phyloP scores from a whole-genome alignment of 768 basidiomycete species.

The Amanita jacksonii region DNA sequence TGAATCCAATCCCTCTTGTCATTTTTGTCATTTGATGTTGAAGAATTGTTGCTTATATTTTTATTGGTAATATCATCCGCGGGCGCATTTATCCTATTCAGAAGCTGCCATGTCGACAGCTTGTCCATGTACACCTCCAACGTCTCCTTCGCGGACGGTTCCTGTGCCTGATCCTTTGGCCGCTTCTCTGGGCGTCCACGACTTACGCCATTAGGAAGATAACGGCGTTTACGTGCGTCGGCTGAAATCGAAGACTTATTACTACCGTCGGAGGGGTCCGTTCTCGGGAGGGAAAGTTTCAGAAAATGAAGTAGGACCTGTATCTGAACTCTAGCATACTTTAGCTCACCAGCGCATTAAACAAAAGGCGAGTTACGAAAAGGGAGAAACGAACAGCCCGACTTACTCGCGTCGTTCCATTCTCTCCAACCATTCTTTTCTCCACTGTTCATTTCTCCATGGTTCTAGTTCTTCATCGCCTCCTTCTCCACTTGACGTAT shows the following conservation, averaged over 20 bases:
- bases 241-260: slow-evolving; percentile 14
- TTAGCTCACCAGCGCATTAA: no score
- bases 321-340: slow-evolving; percentile 47
- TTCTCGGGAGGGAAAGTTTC: slow-evolving; percentile 52
- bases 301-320: slow-evolving; percentile 66
- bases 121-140: slow-evolving; percentile 74
- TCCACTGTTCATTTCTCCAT: slow-evolving; percentile 47
- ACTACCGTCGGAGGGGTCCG: slow-evolving; percentile 21
- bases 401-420: slow-evolving; percentile 63
- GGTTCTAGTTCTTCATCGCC: slow-evolving; percentile 25
- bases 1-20: slow-evolving; percentile 64
- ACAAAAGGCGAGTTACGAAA: neutral
- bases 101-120: slow-evolving; percentile 68
- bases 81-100: slow-evolving; percentile 26
- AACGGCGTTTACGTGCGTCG: neutral
- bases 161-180: slow-evolving; percentile 12
- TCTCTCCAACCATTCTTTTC: slow-evolving; percentile 45
- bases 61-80: slow-evolving; percentile 4
- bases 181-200: slow-evolving; percentile 12
- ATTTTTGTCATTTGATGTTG: slow-evolving; percentile 15
- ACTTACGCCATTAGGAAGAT: neutral
- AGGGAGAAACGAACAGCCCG: neutral
- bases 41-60: slow-evolving; percentile 6
- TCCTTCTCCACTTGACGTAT: neutral
- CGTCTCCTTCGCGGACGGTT: slow-evolving; percentile 31